A percentile compares a stretch with the other conserved stretches of the same genome.
Conservation (phyloP, 768 basidiomycete species). For the Dacryopinax spathularia region DNA sequence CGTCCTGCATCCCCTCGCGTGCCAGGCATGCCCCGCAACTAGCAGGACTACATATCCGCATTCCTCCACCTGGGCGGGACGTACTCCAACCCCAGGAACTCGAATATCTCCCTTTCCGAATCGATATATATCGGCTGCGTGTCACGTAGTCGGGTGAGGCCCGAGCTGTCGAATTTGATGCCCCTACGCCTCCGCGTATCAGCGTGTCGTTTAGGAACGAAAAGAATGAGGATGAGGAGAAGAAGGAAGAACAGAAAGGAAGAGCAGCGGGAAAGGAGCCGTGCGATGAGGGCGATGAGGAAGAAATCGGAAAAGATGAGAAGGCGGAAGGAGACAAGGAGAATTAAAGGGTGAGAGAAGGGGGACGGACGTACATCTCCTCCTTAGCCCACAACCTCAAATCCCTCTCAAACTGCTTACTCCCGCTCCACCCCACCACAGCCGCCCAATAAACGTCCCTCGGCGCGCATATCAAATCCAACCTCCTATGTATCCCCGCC, state of each 20-base stretch:
- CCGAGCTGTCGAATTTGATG: conserved; percentile 74
- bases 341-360: too few relatives aligned
- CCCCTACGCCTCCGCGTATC: conserved; percentile 31
- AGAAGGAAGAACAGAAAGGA: too few relatives aligned
- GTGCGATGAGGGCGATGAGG: too few relatives aligned
- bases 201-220: neutral
- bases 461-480: conserved; percentile 73
- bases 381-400: conserved; percentile 59
- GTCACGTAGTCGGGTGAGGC: conserved; percentile 52
- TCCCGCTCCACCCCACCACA: conserved; percentile 84
- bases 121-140: conserved; percentile 44
- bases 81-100: conserved; percentile 52
- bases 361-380: conserved; percentile 32
- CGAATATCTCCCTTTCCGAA: conserved; percentile 60
- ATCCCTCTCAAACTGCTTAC: conserved; percentile 81
- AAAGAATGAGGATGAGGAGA: neutral
- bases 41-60: conserved; percentile 52
- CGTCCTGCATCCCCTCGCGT: too few relatives aligned
- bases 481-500: conserved; percentile 42
- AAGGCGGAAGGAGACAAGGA: too few relatives aligned
- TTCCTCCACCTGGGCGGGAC: conserved; percentile 59
- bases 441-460: conserved; percentile 76
- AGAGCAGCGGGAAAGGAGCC: too few relatives aligned
- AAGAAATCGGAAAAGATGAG: too few relatives aligned
- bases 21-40: too few relatives aligned